These are phyloP conservation scores for Arachis stenosperma DNA, from an alignment of 306 rosid genomes.

Conservation along the genomic window DNA sequence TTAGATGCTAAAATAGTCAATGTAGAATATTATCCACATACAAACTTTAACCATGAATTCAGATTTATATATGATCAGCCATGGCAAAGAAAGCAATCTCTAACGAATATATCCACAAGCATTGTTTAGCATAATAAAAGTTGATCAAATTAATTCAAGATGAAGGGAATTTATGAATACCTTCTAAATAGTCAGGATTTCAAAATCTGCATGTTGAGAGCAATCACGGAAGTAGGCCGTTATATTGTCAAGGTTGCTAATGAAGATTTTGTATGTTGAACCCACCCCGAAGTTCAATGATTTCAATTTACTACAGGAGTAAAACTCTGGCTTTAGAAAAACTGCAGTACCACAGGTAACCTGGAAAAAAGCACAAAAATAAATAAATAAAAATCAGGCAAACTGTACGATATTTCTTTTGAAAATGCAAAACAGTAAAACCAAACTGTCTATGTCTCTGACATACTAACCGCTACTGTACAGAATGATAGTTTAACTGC, in stretches of 20 bases:
- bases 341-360: constrained; percentile 45
- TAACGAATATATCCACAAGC: constrained; percentile 7
- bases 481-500: constrained; percentile 44
- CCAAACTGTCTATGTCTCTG: not conserved
- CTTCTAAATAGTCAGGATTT: constrained; percentile 41
- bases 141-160: constrained; percentile 9
- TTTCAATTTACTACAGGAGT: constrained; percentile 37
- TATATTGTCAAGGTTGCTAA: constrained; percentile 48
- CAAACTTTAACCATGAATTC: constrained; percentile 22
- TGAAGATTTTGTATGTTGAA: constrained; percentile 47
- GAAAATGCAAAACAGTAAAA: constrained; percentile 6
- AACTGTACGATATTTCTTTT: not conserved
- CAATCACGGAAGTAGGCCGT: constrained; percentile 48
- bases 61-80: constrained; percentile 22
- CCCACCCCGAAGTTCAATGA: constrained; percentile 44
- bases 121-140: not conserved
- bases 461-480: constrained; percentile 2
- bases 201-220: constrained; percentile 49
- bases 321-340: constrained; percentile 38
- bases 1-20: not conserved
- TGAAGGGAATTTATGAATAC: constrained; percentile 28
- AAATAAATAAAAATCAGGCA: not conserved
- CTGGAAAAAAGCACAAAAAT: constrained; percentile 33
- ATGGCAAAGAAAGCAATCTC: not conserved
- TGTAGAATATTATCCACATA: constrained; percentile 1